phyloP scores from a whole-genome alignment of 306 rosid genomes.

The Lathyrus aphaca region DNA sequence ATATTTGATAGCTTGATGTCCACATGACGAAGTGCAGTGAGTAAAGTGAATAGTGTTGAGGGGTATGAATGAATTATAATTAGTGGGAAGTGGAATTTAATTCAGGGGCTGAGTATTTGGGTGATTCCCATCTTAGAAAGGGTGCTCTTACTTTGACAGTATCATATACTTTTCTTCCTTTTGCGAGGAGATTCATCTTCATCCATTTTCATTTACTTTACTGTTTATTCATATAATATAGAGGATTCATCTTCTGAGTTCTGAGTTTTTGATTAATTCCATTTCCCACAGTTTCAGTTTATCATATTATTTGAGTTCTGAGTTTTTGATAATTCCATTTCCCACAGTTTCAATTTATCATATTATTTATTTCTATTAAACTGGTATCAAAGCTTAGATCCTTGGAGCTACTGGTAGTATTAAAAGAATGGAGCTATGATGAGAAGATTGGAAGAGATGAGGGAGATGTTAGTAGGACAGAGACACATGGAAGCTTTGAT shows the following conservation, averaged over 20 bases:
- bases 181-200: background rate
- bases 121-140: conserved; percentile 2
- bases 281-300: background rate
- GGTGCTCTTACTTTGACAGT: background rate
- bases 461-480: conserved; percentile 13
- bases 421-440: background rate
- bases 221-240: background rate
- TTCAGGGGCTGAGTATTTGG: background rate
- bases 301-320: background rate
- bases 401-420: background rate
- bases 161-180: background rate
- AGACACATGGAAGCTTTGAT: background rate
- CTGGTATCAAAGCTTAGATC: background rate
- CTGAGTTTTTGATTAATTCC: background rate
- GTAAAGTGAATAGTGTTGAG: background rate
- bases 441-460: background rate
- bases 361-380: background rate
- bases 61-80: background rate
- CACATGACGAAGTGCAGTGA: background rate
- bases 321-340: background rate
- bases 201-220: background rate
- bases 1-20: background rate
- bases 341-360: background rate
- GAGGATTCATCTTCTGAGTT: background rate
- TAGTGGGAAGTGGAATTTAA: background rate